Percentiles rank a stretch among this genome's conserved stretches.
Evolutionary conservation across 306 rosid genomes (phyloP).

Genomic region (Ammopiptanthus mongolicus): DNA sequence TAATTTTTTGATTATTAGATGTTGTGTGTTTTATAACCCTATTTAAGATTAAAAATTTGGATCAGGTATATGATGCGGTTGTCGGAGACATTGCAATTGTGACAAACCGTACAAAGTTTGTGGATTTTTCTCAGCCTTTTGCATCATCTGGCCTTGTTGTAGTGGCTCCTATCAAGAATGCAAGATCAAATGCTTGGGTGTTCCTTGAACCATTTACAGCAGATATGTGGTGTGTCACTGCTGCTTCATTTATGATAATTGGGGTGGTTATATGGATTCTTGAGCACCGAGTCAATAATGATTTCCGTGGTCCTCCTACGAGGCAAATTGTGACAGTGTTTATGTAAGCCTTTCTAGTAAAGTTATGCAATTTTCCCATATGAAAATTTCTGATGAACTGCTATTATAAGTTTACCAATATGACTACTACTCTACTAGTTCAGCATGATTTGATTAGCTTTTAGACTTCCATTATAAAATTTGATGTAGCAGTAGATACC

Average conservation of each 20-base stretch:
- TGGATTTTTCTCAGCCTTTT: slow-evolving; percentile 94
- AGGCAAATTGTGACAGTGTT: slow-evolving; percentile 69
- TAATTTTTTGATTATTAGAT: slow-evolving; percentile 12
- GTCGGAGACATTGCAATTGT: slow-evolving; percentile 95
- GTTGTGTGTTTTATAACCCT: background rate
- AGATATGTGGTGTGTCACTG: slow-evolving; percentile 81
- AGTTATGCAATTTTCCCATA: background rate
- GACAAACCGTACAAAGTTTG: slow-evolving; percentile 72
- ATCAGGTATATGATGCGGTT: slow-evolving; percentile 81
- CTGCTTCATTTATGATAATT: slow-evolving; percentile 64
- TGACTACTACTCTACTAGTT: background rate
- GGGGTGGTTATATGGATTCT: slow-evolving; percentile 91
- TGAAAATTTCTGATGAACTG: background rate
- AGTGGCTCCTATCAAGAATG: slow-evolving; percentile 66
- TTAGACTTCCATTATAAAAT: background rate
- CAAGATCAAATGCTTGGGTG: slow-evolving; percentile 80
- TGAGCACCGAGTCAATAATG: slow-evolving; percentile 83
- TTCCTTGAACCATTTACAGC: slow-evolving; percentile 80
- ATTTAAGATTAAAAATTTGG: slow-evolving; percentile 21
- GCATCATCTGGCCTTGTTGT: slow-evolving; percentile 79
- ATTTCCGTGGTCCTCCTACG: slow-evolving; percentile 93
- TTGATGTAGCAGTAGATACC: slow-evolving; percentile 8
- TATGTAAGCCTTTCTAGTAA: slow-evolving; percentile 48
- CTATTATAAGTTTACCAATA: background rate
- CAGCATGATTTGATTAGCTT: background rate